Evolutionary conservation across 345 rosid genomes (phyloP).

Genomic region (Hypericum androsaemum): DNA sequence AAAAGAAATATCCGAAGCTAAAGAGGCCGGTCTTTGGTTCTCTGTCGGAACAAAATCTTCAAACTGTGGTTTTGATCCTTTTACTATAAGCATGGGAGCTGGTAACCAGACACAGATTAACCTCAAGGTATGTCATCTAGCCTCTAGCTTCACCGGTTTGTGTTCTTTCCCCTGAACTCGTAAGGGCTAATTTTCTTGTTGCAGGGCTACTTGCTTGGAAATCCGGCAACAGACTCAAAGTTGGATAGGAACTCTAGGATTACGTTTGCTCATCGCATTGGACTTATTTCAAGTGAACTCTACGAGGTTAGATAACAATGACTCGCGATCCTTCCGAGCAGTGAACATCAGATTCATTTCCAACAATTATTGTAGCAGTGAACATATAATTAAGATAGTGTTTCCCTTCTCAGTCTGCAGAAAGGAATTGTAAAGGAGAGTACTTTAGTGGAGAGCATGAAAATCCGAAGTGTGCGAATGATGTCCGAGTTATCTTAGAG

Average conservation of each 20-base stretch:
- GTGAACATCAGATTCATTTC: slow-evolving; percentile 21
- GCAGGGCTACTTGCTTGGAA: slow-evolving; percentile 32
- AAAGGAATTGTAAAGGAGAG: slow-evolving; percentile 2
- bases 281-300: slow-evolving; percentile 28
- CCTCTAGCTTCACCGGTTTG: not conserved
- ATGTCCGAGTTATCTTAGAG: slow-evolving; percentile 22
- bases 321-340: slow-evolving; percentile 7
- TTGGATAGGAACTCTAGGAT: slow-evolving; percentile 24
- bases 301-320: slow-evolving; percentile 17
- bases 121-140: slow-evolving; percentile 23
- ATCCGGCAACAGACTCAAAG: slow-evolving; percentile 24
- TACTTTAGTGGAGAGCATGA: not conserved
- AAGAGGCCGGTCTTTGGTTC: not conserved
- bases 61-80: not conserved
- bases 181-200: not conserved
- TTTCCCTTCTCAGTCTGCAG: not conserved
- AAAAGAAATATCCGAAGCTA: slow-evolving; percentile 19
- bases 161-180: not conserved
- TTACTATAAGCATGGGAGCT: slow-evolving; percentile 5
- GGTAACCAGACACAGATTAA: slow-evolving; percentile 24
- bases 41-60: not conserved
- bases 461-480: slow-evolving; percentile 12
- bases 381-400: not conserved
- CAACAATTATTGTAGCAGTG: slow-evolving; percentile 6
- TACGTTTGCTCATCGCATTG: slow-evolving; percentile 24